Conservation (phyloP, 192 early-diverging fungal genomes). For the Glomus cerebriforme region DNA sequence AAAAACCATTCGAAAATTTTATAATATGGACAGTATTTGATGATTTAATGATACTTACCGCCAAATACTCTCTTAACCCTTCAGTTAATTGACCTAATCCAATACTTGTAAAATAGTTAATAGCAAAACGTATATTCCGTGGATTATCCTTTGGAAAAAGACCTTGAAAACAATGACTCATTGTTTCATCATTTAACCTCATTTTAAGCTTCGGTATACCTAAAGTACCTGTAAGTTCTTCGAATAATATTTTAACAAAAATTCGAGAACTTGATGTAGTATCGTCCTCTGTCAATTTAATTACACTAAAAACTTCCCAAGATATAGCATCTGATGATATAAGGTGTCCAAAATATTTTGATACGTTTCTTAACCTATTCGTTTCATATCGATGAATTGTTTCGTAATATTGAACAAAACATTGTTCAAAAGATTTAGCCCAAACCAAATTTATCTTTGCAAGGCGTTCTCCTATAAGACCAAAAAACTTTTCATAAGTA, state of each 20-base stretch:
- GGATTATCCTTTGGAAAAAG: slow-evolving; percentile 91
- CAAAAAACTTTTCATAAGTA: slow-evolving; percentile 93
- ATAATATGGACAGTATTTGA: no score
- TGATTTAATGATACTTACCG: slow-evolving; percentile 38
- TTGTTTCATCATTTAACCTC: slow-evolving; percentile 61
- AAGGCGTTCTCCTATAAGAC: slow-evolving; percentile 91
- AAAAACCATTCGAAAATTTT: no score
- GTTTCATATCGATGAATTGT: slow-evolving; percentile 94
- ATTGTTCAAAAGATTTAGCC: slow-evolving; percentile 74
- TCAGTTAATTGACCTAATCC: slow-evolving; percentile 90
- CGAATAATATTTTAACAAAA: slow-evolving; percentile 93
- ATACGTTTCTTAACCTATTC: slow-evolving; percentile 89
- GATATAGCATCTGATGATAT: slow-evolving; percentile 81
- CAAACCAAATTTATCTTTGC: slow-evolving; percentile 81
- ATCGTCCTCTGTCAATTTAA: slow-evolving; percentile 91
- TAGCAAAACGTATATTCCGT: slow-evolving; percentile 88
- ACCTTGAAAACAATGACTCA: slow-evolving; percentile 77
- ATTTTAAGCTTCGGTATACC: slow-evolving; percentile 80
- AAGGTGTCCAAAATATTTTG: slow-evolving; percentile 88
- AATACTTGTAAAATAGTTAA: slow-evolving; percentile 97
- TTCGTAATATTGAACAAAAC: slow-evolving; percentile 84
- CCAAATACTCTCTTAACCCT: slow-evolving; percentile 86
- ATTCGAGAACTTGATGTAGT: slow-evolving; percentile 96
- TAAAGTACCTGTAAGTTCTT: slow-evolving; percentile 81
- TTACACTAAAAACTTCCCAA: slow-evolving; percentile 78